These are phyloP conservation scores for Globisporangium orthogonon DNA, from an alignment of 352 stramenopile genomes.

Conservation along the genomic window DNA sequence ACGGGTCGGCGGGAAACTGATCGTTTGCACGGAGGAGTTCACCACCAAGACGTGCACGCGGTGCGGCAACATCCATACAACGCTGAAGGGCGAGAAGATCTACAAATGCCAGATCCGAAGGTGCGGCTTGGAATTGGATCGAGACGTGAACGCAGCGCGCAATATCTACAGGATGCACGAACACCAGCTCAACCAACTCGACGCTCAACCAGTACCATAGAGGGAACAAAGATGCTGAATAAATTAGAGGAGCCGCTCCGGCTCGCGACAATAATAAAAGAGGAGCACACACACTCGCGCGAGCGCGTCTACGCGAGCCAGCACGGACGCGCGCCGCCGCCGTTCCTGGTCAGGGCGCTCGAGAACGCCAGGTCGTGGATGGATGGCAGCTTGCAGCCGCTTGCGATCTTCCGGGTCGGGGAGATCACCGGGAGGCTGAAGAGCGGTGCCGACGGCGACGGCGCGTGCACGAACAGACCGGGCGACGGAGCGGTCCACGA, in stretches of 20 bases:
- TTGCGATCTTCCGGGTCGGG: constrained; percentile 28
- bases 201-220: too few species aligned
- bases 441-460: constrained; percentile 7
- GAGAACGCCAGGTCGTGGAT: constrained; percentile 43
- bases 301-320: constrained; percentile 46
- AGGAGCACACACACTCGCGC: not conserved
- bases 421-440: constrained; percentile 36
- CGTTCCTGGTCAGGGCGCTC: constrained; percentile 14
- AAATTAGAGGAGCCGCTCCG: constrained; percentile 3
- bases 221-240: too few species aligned
- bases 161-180: too few species aligned
- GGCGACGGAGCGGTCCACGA: constrained; percentile 10
- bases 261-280: not conserved
- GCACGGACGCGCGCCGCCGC: constrained; percentile 7
- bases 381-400: constrained; percentile 45
- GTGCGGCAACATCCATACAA: too few species aligned
- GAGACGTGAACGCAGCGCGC: too few species aligned
- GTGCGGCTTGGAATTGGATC: too few species aligned
- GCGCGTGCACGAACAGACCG: constrained; percentile 10
- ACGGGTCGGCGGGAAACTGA: too few species aligned
- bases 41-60: too few species aligned
- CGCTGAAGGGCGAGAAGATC: too few species aligned
- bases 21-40: too few species aligned
- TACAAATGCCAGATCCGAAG: too few species aligned
- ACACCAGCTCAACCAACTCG: too few species aligned